Base-by-base conservation (phyloP, 164 flowering plant genomes). In the Vitis cinerea region DNA sequence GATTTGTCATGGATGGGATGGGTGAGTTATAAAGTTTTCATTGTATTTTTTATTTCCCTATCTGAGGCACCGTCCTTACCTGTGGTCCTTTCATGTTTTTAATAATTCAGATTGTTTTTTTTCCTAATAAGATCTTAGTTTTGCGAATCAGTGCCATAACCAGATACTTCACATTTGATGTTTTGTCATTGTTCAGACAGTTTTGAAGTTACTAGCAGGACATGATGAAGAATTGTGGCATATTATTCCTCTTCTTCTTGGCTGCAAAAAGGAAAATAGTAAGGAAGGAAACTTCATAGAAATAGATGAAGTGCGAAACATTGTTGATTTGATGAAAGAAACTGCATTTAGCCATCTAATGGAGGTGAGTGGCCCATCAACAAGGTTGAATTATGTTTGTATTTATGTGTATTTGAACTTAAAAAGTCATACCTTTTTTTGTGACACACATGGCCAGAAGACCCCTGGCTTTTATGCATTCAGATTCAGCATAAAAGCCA, bases 291-390 rank as follows among this genome's bases (percentile, higher is more conserved):
- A 80, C 67, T 56, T 61, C 15, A 64, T 87, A 58, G 75, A 84
- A 63, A 67, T 16, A 16, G 48, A 50, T 61, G 67, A 47, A 29
- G 84, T 68, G 14, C 71, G 71, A 23, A 70, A 78, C 37, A 69
- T 87, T 65, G 17, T 80, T 49, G 73, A 77, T 64, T 79, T 77
- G 67, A 70, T 92, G 76, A 84, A 89, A 80, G 91, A 92, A 75
- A 84, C 84, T 78, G 85, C 93, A 68, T 92, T 66, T 74, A 92
- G 98, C 81, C 99, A 89, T 85, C 76, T 94, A 71, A 88, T 94
- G 97, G 99, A 94, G 93, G 99, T 90, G 63, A 68, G 68, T n/a
- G 2, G 56, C 52, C 27, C 59, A 31, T 62, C 14, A 55, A n/a
- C 57, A 7, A 23, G 77, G 14, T 71, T 10, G 17, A 55, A 50